Evolutionary conservation across 768 basidiomycete genomes (phyloP), one percentile per base, ranked within the genome.

Genomic region (Sarcodon sp.): DNA sequence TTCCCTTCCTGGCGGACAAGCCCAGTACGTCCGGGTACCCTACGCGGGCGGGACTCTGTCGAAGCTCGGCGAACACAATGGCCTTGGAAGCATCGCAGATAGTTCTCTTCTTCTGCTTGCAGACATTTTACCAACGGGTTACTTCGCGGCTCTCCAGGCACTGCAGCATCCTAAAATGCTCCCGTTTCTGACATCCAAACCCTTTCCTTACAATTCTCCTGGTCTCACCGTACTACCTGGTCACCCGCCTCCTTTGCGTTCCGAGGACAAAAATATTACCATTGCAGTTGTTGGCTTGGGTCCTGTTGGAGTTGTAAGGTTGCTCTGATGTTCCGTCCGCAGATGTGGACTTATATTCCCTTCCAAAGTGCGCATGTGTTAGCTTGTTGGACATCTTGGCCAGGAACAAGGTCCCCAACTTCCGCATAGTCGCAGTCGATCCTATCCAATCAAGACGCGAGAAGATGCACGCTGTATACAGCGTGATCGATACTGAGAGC

Each of bases 111-210:
- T 88, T 16, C 66, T 88, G 48, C 67, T 88, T 7, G 80, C 82
- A 8, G 87, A 88, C 55, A 86, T 87, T 55, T 70, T 87, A 11
- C 87, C 87, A 3, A 88, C 87, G 0, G 85, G 84, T 4, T 75
- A 83, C 12, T 88, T 86, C 55, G 85, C 85, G 7, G 80, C 80
- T 3, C 57, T 79, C 49, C 86, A 87, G 59, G 77, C 78, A 3
- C 55, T 87, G 50, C 76, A 77, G 50, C 84, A 88, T 56, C 79
- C 83, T 4, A 88, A 87, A 63, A 66, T 79, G 4, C 64, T 70
- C 15, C 76, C 83, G 7, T 67, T 81, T 21, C 54, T 84, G 44
- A 76, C 71, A 0, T 78, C 76, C 2, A 67, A 58, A 35, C 63
- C 83, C 4, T 1, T 54, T 46, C 36, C 58, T 51, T 36, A 53